Evolutionary conservation across 805 yeast species (phyloP), one percentile per base, ranked within the genome.

Genomic region (Monosporozyma yasuniensis): DNA sequence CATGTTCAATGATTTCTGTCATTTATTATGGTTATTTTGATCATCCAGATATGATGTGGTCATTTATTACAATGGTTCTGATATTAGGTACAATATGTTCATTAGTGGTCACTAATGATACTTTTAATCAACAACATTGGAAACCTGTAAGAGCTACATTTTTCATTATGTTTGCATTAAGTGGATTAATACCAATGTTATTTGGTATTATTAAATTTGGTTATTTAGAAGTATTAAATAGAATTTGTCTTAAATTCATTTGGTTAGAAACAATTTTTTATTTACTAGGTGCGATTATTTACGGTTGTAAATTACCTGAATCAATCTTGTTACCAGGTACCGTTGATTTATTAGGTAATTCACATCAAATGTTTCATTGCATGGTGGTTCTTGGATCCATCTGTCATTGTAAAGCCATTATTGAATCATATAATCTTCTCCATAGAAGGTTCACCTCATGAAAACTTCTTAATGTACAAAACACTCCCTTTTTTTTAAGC

Each of bases 321-420:
- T 69, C 85, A 43, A 47, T 58, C 6, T 72, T 74, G 45, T 57
- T 56, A 6, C 87, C 88, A 0, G 89, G 89, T 0, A 63, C 47
- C 32, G 84, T 78, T 57, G 96, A 87, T 57, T 56, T 78, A 12
- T 70, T 78, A 56, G 96, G 95, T 8, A 83, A 83, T 56, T 83
- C 93, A 8, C 96, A 88, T 63, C 96, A 88, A 62, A 76, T 87
- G 4, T 87, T 88, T 65, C 96, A 87, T 61, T 67, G 84, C 4
- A 66, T 84, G 60, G 95, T 87, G 10, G 89, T 87, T 0, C 54
- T 80, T 4, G 95, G 93, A 16, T 86, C 95, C 0, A 70, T 71
- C 50, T 83, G 83, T 53, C 96, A 89, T 66, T 80, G 84, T 66
- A 73, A 65, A 54, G 95, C 85, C 0, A 72, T 88, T 27, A 64